Conservation (phyloP, 1,139 yeast species). For the Magnusiomyces sp. region DNA sequence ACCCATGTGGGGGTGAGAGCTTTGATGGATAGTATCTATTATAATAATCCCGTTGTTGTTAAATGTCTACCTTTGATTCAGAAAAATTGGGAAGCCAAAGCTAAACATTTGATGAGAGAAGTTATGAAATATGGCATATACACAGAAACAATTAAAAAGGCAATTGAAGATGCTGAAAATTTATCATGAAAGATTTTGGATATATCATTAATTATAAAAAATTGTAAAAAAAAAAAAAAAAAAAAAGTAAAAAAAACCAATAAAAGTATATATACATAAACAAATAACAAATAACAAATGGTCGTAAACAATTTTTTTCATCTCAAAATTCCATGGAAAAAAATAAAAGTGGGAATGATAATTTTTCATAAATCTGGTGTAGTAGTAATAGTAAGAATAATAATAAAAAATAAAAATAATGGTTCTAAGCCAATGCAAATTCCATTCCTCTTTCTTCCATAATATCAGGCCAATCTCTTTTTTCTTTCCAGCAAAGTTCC, state of each 20-base stretch:
- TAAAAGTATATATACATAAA: neutral
- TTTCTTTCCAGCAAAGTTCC: conserved; percentile 41
- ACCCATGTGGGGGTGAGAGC: conserved; percentile 21
- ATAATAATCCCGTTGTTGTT: neutral
- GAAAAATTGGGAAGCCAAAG: conserved; percentile 30
- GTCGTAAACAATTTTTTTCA: neutral
- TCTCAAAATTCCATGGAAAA: neutral
- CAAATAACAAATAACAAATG: neutral
- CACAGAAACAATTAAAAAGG: conserved; percentile 22
- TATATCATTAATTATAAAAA: neutral
- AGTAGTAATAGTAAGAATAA: no score
- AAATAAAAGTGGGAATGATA: no score
- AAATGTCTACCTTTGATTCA: conserved; percentile 24
- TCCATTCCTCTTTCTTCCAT: conserved; percentile 26
- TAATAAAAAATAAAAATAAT: neutral
- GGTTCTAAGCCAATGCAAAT: conserved; percentile 25
- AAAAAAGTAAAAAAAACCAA: conserved; percentile 2
- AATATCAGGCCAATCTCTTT: conserved; percentile 26
- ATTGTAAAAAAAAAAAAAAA: neutral
- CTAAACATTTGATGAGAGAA: conserved; percentile 27
- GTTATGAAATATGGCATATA: conserved; percentile 29
- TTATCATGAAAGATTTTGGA: neutral
- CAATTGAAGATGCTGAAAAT: conserved; percentile 19
- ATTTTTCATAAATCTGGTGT: no score
- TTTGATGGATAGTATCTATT: conserved; percentile 13